Conservation (phyloP, 2,329 filamentous ascomycete species). For the Cryphonectria carpinicola region DNA sequence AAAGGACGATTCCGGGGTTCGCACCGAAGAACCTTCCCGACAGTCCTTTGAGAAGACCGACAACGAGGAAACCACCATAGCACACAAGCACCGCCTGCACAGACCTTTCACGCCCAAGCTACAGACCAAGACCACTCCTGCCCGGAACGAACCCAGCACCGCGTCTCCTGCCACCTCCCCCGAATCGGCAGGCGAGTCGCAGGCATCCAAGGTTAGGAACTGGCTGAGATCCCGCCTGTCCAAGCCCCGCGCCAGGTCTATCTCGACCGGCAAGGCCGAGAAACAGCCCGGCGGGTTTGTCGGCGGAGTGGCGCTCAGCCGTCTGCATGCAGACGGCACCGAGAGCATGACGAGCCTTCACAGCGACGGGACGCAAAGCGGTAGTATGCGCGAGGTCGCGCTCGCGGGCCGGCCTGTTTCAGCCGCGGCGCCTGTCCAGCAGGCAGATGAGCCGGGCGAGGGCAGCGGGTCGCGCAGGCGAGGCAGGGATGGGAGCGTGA, state of each 20-base stretch:
- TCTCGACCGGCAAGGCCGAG: constrained; percentile 25
- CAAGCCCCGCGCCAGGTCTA: constrained; percentile 38
- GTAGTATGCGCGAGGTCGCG: constrained; percentile 41
- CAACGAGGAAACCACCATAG: constrained; percentile 33
- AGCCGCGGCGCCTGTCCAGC: constrained; percentile 31
- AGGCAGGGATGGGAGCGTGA: constrained; percentile 27
- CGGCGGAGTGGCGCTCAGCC: constrained; percentile 45
- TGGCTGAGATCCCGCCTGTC: constrained; percentile 50
- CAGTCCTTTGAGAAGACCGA: not conserved
- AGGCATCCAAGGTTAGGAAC: constrained; percentile 41
- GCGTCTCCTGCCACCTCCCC: constrained; percentile 27
- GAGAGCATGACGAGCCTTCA: constrained; percentile 39
- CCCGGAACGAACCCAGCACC: constrained; percentile 18
- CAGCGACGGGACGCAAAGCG: constrained; percentile 26
- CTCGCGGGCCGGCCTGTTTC: constrained; percentile 36
- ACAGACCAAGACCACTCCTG: constrained; percentile 26
- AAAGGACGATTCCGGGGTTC: constrained; percentile 21
- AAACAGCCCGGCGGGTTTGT: constrained; percentile 40
- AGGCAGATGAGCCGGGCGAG: constrained; percentile 27
- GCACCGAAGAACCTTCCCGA: not conserved
- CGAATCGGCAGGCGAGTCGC: constrained; percentile 31
- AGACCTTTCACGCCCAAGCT: constrained; percentile 26
- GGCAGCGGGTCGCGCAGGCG: constrained; percentile 9
- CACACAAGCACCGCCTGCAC: constrained; percentile 20
- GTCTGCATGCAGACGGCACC: constrained; percentile 33